phyloP scores from a whole-genome alignment of 108 stramenopile species.

The Fragilaria crotonensis region DNA sequence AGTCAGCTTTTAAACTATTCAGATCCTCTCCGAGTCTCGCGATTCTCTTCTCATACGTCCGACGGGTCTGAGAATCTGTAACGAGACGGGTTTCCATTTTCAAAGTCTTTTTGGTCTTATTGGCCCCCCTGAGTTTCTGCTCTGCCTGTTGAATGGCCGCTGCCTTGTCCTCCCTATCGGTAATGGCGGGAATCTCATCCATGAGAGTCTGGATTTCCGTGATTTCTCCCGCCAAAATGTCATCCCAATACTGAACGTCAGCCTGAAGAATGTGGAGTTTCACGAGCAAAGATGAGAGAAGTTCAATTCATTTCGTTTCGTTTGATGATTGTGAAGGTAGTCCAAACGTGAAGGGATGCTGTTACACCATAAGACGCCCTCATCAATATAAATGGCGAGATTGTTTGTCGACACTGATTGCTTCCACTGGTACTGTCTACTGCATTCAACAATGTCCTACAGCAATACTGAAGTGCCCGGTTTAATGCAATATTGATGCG shows the following conservation, averaged over 20 bases:
- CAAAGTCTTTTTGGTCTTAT: slow-evolving; percentile 66
- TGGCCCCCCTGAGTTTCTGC: slow-evolving; percentile 49
- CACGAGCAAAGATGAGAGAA: too few species aligned
- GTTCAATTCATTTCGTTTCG: neutral
- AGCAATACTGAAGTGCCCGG: too few species aligned
- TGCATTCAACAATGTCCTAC: too few species aligned
- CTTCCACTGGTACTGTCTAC: too few species aligned
- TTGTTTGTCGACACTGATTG: too few species aligned
- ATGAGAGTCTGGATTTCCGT: slow-evolving; percentile 46
- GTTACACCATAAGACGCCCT: too few species aligned
- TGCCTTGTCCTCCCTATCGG: slow-evolving; percentile 32
- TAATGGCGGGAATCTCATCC: slow-evolving; percentile 25
- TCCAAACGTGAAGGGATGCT: too few species aligned
- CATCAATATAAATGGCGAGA: too few species aligned
- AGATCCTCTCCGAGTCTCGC: slow-evolving; percentile 46
- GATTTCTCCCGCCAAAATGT: slow-evolving; percentile 68
- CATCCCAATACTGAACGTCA: slow-evolving; percentile 88
- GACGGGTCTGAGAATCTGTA: slow-evolving; percentile 38
- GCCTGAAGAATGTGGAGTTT: slow-evolving; percentile 25
- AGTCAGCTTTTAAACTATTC: slow-evolving; percentile 49
- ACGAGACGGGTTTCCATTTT: slow-evolving; percentile 84
- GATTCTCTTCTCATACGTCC: slow-evolving; percentile 47
- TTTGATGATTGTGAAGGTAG: too few species aligned
- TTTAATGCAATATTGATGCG: too few species aligned
- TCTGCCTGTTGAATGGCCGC: slow-evolving; percentile 56